phyloP scores from a whole-genome alignment of 164 flowering plant genomes.

The Magnolia changhungtana region DNA sequence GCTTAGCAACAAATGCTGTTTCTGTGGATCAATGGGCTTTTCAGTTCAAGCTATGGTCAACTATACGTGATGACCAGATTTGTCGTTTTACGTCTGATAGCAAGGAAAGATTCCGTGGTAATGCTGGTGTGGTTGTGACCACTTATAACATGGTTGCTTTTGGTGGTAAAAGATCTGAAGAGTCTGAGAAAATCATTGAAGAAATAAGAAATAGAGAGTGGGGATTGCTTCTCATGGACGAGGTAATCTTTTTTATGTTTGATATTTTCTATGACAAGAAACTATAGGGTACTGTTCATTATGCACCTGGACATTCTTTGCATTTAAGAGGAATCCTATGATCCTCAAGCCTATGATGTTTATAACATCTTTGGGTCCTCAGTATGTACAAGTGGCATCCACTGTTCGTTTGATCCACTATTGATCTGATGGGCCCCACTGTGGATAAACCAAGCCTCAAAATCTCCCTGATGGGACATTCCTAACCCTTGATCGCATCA shows the following conservation, averaged over 20 bases:
- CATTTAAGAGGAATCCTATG: neutral
- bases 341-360: neutral
- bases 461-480: neutral
- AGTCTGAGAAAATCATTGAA: constrained; percentile 96
- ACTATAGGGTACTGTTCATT: neutral
- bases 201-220: constrained; percentile 97
- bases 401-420: neutral
- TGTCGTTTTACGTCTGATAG: constrained; percentile 98
- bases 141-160: constrained; percentile 99
- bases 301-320: neutral
- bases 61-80: constrained; percentile 84
- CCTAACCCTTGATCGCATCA: neutral
- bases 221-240: constrained; percentile 99
- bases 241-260: constrained; percentile 44
- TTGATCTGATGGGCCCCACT: neutral
- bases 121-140: constrained; percentile 97
- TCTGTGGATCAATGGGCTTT: constrained; percentile 99
- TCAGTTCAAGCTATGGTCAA: constrained; percentile 92
- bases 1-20: constrained; percentile 98
- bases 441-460: neutral
- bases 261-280: neutral
- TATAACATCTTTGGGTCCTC: neutral
- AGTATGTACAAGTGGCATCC: neutral
- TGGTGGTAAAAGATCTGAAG: constrained; percentile 98
- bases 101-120: constrained; percentile 93